A percentile compares a stretch with the other conserved stretches of the same genome.
Conservation (phyloP, 352 stramenopile species). For the Globisporangium cylindrosporum region DNA sequence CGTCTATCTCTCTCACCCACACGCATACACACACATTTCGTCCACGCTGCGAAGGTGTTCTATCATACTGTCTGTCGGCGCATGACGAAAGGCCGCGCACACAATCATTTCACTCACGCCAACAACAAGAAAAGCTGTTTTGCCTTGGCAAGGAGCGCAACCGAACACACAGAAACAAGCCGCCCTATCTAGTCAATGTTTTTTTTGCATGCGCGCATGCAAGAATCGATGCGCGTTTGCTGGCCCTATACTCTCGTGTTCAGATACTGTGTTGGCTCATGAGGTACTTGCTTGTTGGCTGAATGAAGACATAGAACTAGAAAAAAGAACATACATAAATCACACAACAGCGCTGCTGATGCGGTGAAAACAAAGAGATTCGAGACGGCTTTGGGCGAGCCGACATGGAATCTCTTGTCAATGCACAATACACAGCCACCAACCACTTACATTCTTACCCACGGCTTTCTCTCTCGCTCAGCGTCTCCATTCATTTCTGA, state of each 20-base stretch:
- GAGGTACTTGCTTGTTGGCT: not conserved
- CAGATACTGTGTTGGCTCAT: not conserved
- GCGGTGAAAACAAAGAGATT: not conserved
- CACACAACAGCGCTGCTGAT: not conserved
- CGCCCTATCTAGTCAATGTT: no score
- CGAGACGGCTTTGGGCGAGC: not conserved
- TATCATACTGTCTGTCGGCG: no score
- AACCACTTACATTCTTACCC: not conserved
- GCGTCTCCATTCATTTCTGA: not conserved
- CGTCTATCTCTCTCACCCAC: not conserved
- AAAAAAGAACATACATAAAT: not conserved
- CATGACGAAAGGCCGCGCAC: not conserved
- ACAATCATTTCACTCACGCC: not conserved
- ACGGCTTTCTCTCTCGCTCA: not conserved
- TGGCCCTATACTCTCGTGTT: no score
- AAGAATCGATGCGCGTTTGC: not conserved
- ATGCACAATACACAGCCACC: no score
- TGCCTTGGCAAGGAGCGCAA: not conserved
- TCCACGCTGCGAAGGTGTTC: not conserved
- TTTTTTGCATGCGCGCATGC: not conserved
- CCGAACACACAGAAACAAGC: not conserved
- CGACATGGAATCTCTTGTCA: no score
- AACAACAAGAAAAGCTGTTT: not conserved
- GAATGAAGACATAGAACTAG: not conserved
- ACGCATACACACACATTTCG: not conserved